phyloP scores from a whole-genome alignment of 371 early-diverging fungal genomes.

The Lichtheimia ramosa region DNA sequence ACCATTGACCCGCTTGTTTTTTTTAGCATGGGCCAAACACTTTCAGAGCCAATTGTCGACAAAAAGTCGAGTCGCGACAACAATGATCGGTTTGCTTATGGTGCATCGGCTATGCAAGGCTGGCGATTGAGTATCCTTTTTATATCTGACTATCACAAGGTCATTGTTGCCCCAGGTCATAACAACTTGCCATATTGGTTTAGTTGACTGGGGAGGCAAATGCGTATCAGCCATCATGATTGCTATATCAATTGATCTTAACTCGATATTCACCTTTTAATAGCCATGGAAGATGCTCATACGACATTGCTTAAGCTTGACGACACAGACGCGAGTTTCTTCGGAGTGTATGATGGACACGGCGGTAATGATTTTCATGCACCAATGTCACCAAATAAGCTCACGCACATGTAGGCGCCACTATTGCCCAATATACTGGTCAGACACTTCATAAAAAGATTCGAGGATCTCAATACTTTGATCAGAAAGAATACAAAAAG shows the following conservation, averaged over 20 bases:
- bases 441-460: slow-evolving; percentile 76
- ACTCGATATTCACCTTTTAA: slow-evolving; percentile 2
- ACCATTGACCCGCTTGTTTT: not conserved
- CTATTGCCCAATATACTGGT: slow-evolving; percentile 88
- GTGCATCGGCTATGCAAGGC: slow-evolving; percentile 95
- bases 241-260: not conserved
- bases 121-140: slow-evolving; percentile 89
- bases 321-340: slow-evolving; percentile 70
- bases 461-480: slow-evolving; percentile 61
- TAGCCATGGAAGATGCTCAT: slow-evolving; percentile 98
- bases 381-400: not conserved
- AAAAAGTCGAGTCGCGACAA: slow-evolving; percentile 77
- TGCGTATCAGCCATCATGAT: too few species aligned
- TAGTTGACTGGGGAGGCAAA: too few species aligned
- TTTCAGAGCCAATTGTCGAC: slow-evolving; percentile 91
- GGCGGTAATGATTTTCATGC: slow-evolving; percentile 68
- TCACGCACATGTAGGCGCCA: slow-evolving; percentile 47
- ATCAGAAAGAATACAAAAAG: slow-evolving; percentile 61
- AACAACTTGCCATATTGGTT: too few species aligned
- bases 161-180: too few species aligned
- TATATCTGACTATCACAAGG: not conserved
- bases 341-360: slow-evolving; percentile 97
- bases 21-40: slow-evolving; percentile 89
- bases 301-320: slow-evolving; percentile 78
- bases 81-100: slow-evolving; percentile 80